Base-by-base conservation (phyloP, 371 early-diverging fungal genomes). In the Actinomucor elegans region DNA sequence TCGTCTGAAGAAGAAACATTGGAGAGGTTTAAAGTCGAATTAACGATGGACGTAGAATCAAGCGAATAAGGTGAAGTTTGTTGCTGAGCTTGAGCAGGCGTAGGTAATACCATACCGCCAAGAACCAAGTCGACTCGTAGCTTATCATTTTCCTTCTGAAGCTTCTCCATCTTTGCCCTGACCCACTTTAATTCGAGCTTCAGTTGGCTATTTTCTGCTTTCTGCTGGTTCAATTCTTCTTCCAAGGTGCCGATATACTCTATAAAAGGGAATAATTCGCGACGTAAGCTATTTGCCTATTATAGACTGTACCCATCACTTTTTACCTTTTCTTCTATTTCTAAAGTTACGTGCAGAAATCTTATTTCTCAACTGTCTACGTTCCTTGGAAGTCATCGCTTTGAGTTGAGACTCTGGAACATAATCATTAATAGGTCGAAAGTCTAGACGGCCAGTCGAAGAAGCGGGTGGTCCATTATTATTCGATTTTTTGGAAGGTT, bases 311-410 rank as follows among this genome's bases (percentile, higher is more conserved):
- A 5, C 10, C 12, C 36, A 32, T 33, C 14, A 27, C n/a, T 18
- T 6, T 65, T 62, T 79, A 88, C 90, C 91, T 73, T 94, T 94
- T 74, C 93, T 75, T 37, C 94, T 82, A 48, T 87, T 86, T 34
- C 94, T 81, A 64, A 94, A 94, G 64, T 91, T 91, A 52, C 94
- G 75, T 12, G 94, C 94, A n/a, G 92, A 91, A 28, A 93, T 86
- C 66, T 93, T 93, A 74, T 94, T 94, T 27, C 94, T 74, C 47
- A 93, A 66, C 61, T 92, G 93, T 36, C 94, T 76, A n/a, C 93
- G 80, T 66, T 94, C 92, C 55, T 89, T 91, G n/a, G 89, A 78
- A 2, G 86, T 76, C 75, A 91, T 80, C 43, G 77, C 76, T 50
- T 84, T 84, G 18, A 80, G 38, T 49, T 73, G 72, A 24, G 67